Evolutionary conservation across 192 early-diverging fungal genomes (phyloP), one percentile per base, ranked within the genome.

Genomic region (Coemansia sp.): DNA sequence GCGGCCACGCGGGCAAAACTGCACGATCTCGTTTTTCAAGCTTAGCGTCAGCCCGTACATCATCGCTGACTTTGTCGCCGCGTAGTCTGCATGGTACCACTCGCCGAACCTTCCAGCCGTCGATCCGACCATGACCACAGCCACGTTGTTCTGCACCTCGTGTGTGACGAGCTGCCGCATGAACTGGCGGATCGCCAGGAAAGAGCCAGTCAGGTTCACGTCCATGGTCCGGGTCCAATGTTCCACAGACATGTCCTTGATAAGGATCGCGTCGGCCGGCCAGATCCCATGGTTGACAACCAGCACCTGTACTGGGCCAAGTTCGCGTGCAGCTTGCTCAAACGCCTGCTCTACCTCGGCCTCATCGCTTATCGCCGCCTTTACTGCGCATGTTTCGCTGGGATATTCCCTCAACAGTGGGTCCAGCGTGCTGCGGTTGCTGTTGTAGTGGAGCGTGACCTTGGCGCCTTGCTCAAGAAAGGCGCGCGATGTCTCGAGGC

Each of bases 41-140:
- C 67, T 65, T 21, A 67, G 71, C 34, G 64, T 72, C 51, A 72
- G 57, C 5, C 86, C 86, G 28, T 71, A 68, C 81, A 84, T 84
- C 74, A 86, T 74, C 0, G 86, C 82, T 0, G 83, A 64, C 70
- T 86, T 86, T 35, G 81, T 64, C 25, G 60, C 58, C 0, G 71
- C 57, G 59, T 86, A 86, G 68, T 86, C 86, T 8, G 83, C 81
- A 53, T 84, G 85, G 34, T 40, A 84, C 42, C 77, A 80, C 49
- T 85, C 85, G 33, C 87, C 87, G 74, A 86, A 86, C 62, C 81
- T 84, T 48, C 84, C 87, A 23, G 85, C 79, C 0, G 85, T 86
- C 6, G 86, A 87, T 13, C 75, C 68, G n/a, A 72, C 29, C 63
- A 70, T 55, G 16, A 73, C 67, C 2, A 67, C 71, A 40, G 63